A percentile compares a stretch with the other conserved stretches of the same genome.
Conservation (phyloP, 495 filamentous ascomycete species). For the Astrothelium macrocarpum region DNA sequence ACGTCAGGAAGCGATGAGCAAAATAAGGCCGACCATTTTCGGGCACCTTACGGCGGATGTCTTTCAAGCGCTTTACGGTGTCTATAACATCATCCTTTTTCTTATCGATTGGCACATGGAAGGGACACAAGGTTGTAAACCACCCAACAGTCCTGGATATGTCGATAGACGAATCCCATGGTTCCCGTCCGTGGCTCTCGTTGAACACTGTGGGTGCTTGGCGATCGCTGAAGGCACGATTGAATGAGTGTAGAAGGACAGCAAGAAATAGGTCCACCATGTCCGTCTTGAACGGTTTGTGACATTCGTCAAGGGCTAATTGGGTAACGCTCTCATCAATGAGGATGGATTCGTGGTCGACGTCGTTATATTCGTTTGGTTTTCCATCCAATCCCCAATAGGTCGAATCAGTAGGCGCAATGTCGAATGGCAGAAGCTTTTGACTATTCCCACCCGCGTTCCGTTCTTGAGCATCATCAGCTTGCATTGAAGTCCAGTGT, state of each 20-base stretch:
- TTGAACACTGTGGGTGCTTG: conserved; percentile 21
- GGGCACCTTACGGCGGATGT: conserved; percentile 15
- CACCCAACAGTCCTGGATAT: conserved; percentile 22
- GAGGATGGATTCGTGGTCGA: conserved; percentile 13
- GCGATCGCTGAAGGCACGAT: conserved; percentile 17
- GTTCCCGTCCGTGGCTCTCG: conserved; percentile 21
- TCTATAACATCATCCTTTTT: conserved; percentile 19
- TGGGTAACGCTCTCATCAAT: conserved; percentile 8
- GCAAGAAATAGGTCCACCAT: conserved; percentile 20
- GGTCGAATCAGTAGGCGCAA: conserved; percentile 9
- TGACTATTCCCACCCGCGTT: neutral
- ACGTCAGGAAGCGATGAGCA: conserved; percentile 18
- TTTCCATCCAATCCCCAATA: conserved; percentile 21
- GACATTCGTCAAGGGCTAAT: conserved; percentile 8
- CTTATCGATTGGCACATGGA: conserved; percentile 9
- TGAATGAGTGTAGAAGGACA: conserved; percentile 20
- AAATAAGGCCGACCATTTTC: conserved; percentile 24
- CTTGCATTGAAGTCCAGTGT: conserved; percentile 17
- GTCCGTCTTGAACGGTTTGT: conserved; percentile 15
- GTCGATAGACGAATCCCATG: conserved; percentile 19
- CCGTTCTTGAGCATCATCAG: conserved; percentile 1
- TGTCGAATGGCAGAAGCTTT: neutral
- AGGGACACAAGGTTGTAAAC: conserved; percentile 23
- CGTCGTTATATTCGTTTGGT: conserved; percentile 15
- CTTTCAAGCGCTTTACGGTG: conserved; percentile 18